phyloP scores from a whole-genome alignment of 192 early-diverging fungal genomes.

The Podila epicladia region DNA sequence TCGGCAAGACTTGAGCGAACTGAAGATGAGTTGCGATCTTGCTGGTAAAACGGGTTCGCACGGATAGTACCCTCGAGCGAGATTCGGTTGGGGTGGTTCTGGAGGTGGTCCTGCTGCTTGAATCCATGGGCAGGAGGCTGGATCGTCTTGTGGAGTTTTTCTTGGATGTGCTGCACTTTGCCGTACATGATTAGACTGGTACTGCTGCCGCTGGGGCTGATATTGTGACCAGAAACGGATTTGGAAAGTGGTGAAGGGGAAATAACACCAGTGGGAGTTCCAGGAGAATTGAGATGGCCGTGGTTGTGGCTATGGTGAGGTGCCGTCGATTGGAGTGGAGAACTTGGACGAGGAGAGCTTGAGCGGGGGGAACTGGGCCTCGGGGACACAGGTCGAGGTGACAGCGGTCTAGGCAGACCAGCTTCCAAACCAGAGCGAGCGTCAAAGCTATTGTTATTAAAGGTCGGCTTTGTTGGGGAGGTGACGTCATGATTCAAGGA shows the following conservation, averaged over 20 bases:
- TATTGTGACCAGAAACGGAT: constrained; percentile 16
- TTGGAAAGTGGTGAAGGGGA: constrained; percentile 38
- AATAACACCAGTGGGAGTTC: constrained; percentile 3
- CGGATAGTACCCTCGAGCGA: constrained; percentile 50
- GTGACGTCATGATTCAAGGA: constrained; percentile 35
- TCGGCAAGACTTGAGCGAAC: constrained; percentile 47
- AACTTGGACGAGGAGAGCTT: constrained; percentile 22
- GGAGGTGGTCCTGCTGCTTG: constrained; percentile 45
- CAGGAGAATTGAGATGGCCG: constrained; percentile 5
- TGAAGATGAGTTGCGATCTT: constrained; percentile 36
- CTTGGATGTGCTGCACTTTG: constrained; percentile 33
- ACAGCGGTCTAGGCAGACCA: constrained; percentile 20
- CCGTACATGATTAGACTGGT: constrained; percentile 39
- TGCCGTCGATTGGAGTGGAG: constrained; percentile 20
- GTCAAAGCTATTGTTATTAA: constrained; percentile 6
- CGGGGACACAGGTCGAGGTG: constrained; percentile 23
- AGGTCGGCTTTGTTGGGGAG: constrained; percentile 16
- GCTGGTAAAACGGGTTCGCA: constrained; percentile 50
- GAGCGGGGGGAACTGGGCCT: constrained; percentile 26
- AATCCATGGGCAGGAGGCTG: constrained; percentile 31
- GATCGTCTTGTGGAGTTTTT: constrained; percentile 22
- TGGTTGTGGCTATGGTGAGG: constrained; percentile 20
- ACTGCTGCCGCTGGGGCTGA: constrained; percentile 33
- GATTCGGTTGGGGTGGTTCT: constrained; percentile 40
- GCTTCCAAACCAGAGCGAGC: constrained; percentile 30